Conservation (phyloP, 345 rosid genomes). For the Camelina neglecta region DNA sequence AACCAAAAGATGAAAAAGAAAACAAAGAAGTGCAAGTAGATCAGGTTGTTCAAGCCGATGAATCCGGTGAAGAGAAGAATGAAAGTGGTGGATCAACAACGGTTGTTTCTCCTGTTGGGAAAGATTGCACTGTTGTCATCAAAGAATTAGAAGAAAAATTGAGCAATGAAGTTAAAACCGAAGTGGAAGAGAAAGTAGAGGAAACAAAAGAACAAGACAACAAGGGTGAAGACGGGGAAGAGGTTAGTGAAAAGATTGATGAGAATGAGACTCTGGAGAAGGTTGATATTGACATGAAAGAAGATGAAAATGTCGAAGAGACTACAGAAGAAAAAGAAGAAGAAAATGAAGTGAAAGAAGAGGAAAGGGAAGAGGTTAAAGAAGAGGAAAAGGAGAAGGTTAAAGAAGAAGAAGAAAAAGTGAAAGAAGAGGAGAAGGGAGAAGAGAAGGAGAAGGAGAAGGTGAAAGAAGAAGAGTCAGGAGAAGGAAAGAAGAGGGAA, state of each 20-base stretch:
- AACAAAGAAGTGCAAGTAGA: constrained; percentile 33
- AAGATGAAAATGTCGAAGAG: constrained; percentile 26
- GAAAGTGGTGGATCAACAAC: background rate
- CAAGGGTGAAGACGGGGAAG: constrained; percentile 30
- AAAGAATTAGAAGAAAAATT: constrained; percentile 17
- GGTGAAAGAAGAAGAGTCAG: constrained; percentile 18
- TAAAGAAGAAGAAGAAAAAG: constrained; percentile 14
- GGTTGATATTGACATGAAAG: constrained; percentile 25
- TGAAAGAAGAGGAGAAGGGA: constrained; percentile 42
- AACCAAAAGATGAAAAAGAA: constrained; percentile 37
- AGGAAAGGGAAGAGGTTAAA: background rate
- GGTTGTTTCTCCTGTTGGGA: constrained; percentile 28
- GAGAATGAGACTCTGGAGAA: constrained; percentile 34
- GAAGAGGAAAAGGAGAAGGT: background rate
- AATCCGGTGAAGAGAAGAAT: constrained; percentile 43
- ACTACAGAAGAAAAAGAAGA: background rate
- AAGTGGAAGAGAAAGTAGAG: constrained; percentile 34
- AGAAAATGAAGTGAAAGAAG: background rate
- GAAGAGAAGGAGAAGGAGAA: constrained; percentile 16
- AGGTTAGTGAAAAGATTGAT: constrained; percentile 21
- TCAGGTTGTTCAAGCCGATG: constrained; percentile 27
- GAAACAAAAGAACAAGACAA: constrained; percentile 36
- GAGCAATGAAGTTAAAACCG: constrained; percentile 28
- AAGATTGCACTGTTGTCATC: constrained; percentile 34
- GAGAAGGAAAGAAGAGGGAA: constrained; percentile 36